These are phyloP conservation scores for Lipomyces spencermartinsiae DNA, from an alignment of 805 yeast genomes.

Conservation along the genomic window DNA sequence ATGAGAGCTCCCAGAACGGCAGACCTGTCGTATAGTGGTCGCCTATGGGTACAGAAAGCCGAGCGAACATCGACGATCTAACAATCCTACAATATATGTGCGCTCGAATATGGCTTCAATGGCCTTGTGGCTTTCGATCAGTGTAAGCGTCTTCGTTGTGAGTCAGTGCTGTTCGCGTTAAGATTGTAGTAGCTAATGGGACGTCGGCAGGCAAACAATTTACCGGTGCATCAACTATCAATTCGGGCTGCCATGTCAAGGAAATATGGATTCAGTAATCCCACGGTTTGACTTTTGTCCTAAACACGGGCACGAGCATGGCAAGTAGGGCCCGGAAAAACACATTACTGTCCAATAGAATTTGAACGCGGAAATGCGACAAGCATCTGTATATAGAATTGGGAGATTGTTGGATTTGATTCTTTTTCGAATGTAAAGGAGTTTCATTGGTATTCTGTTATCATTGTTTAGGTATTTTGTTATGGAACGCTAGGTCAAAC, in stretches of 20 bases:
- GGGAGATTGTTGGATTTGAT: background rate
- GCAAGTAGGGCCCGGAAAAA: background rate
- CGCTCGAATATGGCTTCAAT: constrained; percentile 6
- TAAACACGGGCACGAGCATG: background rate
- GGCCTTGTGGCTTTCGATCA: constrained; percentile 17
- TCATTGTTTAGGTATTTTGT: background rate
- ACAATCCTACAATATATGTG: background rate
- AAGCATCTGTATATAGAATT: too few species aligned
- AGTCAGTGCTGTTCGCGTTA: background rate
- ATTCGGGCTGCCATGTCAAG: constrained; percentile 5
- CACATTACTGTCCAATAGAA: too few species aligned
- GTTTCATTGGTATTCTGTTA: background rate
- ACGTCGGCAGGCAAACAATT: background rate
- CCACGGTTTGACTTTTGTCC: background rate
- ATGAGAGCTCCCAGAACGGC: background rate
- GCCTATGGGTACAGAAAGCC: background rate
- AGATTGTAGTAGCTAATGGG: background rate
- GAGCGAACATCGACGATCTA: background rate
- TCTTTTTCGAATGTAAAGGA: background rate
- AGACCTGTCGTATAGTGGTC: background rate
- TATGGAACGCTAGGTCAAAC: too few species aligned
- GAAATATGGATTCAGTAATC: background rate
- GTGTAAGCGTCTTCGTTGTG: background rate
- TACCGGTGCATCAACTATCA: background rate
- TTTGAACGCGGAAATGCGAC: too few species aligned